phyloP scores from a whole-genome alignment of 2,329 filamentous ascomycete species.

The Aspergillus jensenii region DNA sequence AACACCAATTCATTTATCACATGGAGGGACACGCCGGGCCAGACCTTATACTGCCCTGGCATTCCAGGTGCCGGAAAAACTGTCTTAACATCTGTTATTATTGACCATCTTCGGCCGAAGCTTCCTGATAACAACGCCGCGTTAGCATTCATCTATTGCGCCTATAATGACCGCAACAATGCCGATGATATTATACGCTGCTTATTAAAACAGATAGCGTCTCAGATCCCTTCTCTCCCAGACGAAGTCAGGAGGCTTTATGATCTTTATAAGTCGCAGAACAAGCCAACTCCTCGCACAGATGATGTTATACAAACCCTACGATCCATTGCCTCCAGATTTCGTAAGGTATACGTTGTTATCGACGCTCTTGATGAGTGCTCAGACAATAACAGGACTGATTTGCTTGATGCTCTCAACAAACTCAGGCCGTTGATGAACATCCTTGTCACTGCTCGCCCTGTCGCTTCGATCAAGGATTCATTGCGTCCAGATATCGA shows the following conservation, averaged over 20 bases:
- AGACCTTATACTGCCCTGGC: background rate
- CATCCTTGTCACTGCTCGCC: background rate
- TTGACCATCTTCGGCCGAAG: background rate
- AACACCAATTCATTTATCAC: background rate
- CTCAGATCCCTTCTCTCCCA: background rate
- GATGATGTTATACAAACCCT: constrained; percentile 3
- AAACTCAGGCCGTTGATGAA: background rate
- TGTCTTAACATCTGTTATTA: background rate
- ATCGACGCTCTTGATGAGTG: background rate
- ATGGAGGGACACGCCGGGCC: background rate
- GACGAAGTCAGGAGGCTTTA: background rate
- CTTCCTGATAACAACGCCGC: background rate
- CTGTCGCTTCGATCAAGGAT: too few species aligned
- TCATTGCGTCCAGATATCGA: too few species aligned
- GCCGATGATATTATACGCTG: background rate
- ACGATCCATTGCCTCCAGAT: constrained; percentile 17
- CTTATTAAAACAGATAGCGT: background rate
- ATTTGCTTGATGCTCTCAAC: background rate
- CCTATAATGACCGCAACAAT: background rate
- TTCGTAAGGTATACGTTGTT: background rate
- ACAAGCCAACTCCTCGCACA: constrained; percentile 14
- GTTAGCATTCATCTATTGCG: background rate
- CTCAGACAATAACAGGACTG: background rate
- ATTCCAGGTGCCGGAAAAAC: background rate
- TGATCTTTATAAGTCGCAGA: background rate